Conservation (phyloP, 345 rosid genomes). For the Combretum micranthum region DNA sequence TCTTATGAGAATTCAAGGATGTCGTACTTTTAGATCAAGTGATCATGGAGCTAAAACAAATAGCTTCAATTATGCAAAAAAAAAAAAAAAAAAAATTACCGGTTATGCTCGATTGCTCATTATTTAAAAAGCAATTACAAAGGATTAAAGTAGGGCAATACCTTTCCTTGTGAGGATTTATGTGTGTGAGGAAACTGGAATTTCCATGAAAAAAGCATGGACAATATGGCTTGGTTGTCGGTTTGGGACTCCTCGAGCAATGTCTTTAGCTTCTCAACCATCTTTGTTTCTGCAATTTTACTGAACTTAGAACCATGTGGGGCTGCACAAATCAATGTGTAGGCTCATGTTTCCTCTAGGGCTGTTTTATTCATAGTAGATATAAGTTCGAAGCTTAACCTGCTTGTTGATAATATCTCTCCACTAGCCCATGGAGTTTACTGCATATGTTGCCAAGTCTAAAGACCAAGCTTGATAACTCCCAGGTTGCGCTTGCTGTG, state of each 20-base stretch:
- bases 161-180: conserved; percentile 40
- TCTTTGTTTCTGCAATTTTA: conserved; percentile 40
- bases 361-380: not conserved
- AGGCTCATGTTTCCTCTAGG: not conserved
- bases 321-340: too few relatives aligned
- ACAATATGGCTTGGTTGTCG: conserved; percentile 68
- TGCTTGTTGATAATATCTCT: conserved; percentile 43
- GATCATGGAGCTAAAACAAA: too few relatives aligned
- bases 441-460: conserved; percentile 34
- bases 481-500: conserved; percentile 43
- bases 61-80: too few relatives aligned
- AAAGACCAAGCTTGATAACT: conserved; percentile 49
- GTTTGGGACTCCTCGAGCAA: conserved; percentile 27
- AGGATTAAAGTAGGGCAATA: not conserved
- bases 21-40: too few relatives aligned
- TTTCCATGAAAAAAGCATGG: conserved; percentile 37
- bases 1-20: too few relatives aligned
- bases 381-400: conserved; percentile 22
- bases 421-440: conserved; percentile 45
- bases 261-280: conserved; percentile 43
- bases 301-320: too few relatives aligned
- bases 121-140: too few relatives aligned
- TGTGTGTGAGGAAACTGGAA: conserved; percentile 58
- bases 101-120: too few relatives aligned
- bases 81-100: too few relatives aligned